Conservation (phyloP, 129 eudicot genomes). For the Saussurea involucrata region DNA sequence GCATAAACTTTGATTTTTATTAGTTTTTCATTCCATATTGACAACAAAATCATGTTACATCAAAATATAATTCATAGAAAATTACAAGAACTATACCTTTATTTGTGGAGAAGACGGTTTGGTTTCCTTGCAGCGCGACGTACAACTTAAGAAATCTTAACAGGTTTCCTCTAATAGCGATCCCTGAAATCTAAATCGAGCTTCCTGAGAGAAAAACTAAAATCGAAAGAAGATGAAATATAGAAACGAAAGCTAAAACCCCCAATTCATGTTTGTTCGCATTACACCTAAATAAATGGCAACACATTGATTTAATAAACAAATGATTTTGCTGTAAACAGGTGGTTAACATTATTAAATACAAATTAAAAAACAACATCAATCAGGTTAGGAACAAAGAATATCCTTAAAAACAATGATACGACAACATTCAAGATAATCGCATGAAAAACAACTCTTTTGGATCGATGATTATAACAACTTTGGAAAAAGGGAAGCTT, state of each 20-base stretch:
- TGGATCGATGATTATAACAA: neutral
- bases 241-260: neutral
- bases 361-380: neutral
- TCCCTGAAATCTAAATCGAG: constrained; percentile 7
- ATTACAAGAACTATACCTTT: constrained; percentile 10
- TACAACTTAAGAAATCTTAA: constrained; percentile 18
- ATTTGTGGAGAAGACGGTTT: neutral
- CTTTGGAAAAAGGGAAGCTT: neutral
- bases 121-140: neutral
- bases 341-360: neutral
- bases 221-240: neutral
- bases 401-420: neutral
- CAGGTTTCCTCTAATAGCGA: constrained; percentile 9
- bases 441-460: neutral
- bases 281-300: neutral
- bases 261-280: neutral
- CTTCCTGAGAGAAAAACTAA: neutral
- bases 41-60: no score
- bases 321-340: neutral
- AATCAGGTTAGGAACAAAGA: neutral
- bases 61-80: neutral
- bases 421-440: constrained; percentile 1
- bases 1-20: no score
- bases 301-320: neutral
- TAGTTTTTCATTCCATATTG: no score